Percentiles rank a stretch among this genome's conserved stretches.
Conservation (phyloP, 306 rosid species). For the Echinosophora koreensis region DNA sequence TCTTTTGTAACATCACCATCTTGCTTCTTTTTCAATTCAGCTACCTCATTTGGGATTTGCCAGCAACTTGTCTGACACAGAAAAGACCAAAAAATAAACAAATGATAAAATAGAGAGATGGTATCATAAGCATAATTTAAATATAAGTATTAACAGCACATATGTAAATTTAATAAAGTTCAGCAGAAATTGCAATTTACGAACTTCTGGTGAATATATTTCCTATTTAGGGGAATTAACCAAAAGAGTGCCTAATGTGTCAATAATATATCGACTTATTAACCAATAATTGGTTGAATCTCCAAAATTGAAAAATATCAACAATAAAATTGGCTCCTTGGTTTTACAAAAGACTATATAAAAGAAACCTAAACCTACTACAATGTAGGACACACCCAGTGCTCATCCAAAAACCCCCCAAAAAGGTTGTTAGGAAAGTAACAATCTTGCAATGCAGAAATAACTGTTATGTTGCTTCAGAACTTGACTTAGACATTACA, state of each 20-base stretch:
- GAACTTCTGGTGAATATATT: conserved; percentile 15
- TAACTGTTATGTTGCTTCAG: neutral
- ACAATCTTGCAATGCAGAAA: neutral
- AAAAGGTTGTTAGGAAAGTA: conserved; percentile 3
- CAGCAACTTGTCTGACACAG: conserved; percentile 87
- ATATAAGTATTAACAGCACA: conserved; percentile 4
- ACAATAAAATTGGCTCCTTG: conserved; percentile 3
- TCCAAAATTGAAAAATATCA: neutral
- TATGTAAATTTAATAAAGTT: neutral
- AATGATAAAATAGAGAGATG: conserved; percentile 12
- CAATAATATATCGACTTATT: conserved; percentile 4
- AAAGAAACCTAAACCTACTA: conserved; percentile 2
- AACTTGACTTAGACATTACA: conserved; percentile 26
- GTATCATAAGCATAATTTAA: conserved; percentile 31
- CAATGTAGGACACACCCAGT: conserved; percentile 30
- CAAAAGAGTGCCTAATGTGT: conserved; percentile 16
- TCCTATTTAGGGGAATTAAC: conserved; percentile 28
- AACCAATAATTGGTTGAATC: neutral
- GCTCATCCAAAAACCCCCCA: neutral
- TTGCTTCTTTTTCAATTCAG: conserved; percentile 85
- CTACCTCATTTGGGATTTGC: conserved; percentile 96
- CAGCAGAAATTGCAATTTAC: neutral
- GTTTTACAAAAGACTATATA: neutral
- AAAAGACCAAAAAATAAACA: conserved; percentile 41
- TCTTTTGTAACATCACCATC: conserved; percentile 72